Base-by-base conservation (phyloP, 2,329 filamentous ascomycete species). In the Lachnellula cervina region DNA sequence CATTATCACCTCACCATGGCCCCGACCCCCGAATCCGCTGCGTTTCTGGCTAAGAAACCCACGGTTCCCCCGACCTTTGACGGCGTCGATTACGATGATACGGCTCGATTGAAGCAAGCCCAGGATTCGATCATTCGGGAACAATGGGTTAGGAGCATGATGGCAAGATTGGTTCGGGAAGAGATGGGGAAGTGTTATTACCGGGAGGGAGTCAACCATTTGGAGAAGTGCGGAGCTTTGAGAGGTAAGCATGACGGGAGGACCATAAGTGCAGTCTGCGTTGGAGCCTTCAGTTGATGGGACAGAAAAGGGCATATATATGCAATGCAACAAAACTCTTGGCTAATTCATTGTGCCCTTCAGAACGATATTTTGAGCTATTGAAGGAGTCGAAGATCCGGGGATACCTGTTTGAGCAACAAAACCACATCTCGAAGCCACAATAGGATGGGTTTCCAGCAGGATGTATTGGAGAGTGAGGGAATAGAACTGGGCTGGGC, bases 111-210 rank as follows among this genome's bases (percentile, higher is more conserved):
- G 71, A 94, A 93, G 78, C 84, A 85, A 59, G 89, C 89, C 52
- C 89, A 93, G 72, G 89, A 94, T 72, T 82, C 89, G 62, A 81
- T 94, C 55, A 82, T 94, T 66, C 81, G 89, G 61, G 89, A 94
- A 76, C 89, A 94, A 77, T 94, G 90, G 90, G 88, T 94, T 58
- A 85, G 84, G 71, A 86, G 87, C 71, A 94, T 94, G 89, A 94
- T 92, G 89, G 88, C 87, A 56, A 80, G 89, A 59, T 76, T 94
- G 61, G 88, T 94, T 54, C 79, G 88, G 62, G 87, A 93, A 72
- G 89, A 94, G 78, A 77, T 94, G 76, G 81, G 86, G 73, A 93
- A 90, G 77, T 94, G 89, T 78, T 94, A 94, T 75, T 83, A 84
- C 73, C 80, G 83, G 64, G 88, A 94, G 75, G 90, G 89, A 55